Base-by-base conservation (phyloP, 2,329 filamentous ascomycete species). In the Paecilomyces variotii region DNA sequence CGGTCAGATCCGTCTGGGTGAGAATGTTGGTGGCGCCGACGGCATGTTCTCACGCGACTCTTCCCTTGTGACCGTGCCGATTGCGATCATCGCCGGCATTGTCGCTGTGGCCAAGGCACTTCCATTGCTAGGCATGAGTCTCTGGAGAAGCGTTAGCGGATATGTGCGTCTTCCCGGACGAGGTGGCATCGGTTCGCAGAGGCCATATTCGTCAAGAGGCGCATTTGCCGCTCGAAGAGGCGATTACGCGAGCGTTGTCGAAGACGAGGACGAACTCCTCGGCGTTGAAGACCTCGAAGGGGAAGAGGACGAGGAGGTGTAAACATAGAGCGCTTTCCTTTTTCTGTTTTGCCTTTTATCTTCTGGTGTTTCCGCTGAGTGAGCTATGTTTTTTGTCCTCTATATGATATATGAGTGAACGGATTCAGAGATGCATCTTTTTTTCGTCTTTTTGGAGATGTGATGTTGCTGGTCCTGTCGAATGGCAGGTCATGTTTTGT, bases 221-320 rank as follows among this genome's bases (percentile, higher is more conserved):
- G 93, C 90, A 61, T 99, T 99, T 76, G 89, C 91, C 4, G 84
- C 91, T 58, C 88, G 90, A 0, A 84, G 90, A 58, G 87, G 89
- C n/a, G 90, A 96, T 73, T 97, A 97, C 73, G 85, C 87, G 14
- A 83, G 88, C 67, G 91, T 96, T 56, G 91, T 96, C 67, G 89
- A 94, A 55, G 94, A 97, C 70, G 94, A 97, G 72, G 93, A 93
- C 54, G 93, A 97, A 78, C 78, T 99, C 65, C 77, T 99, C 35
- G 94, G 94, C 1, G 68, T 67, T 0, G 93, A 97, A 65, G 92
- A 96, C 60, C 91, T 91, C 65, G 93, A 97, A 64, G 91, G 89
- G 64, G 93, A 97, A 64, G 92, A 97, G 69, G 93, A 97, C 61
- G 89, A 77, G 56, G 75, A 77, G 57, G 68, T 68, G 52, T 75